phyloP scores from a whole-genome alignment of 2,329 filamentous ascomycete species.

The Cylindrodendrum hubeiense region DNA sequence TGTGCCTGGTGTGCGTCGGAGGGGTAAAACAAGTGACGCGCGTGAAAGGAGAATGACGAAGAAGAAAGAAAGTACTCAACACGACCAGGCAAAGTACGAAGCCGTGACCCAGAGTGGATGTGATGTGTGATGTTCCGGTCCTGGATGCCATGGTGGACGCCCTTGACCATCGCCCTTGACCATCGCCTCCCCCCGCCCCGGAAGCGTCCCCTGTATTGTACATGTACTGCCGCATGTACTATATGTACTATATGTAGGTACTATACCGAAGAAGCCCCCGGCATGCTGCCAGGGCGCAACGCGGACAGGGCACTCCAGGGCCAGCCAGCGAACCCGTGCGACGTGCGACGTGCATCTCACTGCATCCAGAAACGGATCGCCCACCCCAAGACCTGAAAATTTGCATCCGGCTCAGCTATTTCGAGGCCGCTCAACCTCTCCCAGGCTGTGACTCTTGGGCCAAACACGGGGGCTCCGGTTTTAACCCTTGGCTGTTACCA shows the following conservation, averaged over 20 bases:
- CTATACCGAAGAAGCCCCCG: slow-evolving; percentile 28
- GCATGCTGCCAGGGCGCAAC: slow-evolving; percentile 24
- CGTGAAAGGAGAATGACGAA: not conserved
- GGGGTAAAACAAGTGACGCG: not conserved
- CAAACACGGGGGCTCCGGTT: slow-evolving; percentile 39
- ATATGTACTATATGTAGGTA: no score
- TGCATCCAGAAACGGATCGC: slow-evolving; percentile 24
- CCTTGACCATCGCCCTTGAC: not conserved
- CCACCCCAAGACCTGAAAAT: slow-evolving; percentile 12
- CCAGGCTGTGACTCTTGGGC: slow-evolving; percentile 12
- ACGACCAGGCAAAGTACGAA: not conserved
- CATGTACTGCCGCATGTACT: slow-evolving; percentile 26
- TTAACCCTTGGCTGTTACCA: slow-evolving; percentile 43
- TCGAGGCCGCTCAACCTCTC: slow-evolving; percentile 24
- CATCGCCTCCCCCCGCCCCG: slow-evolving; percentile 10
- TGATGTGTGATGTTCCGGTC: slow-evolving; percentile 20
- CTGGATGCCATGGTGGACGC: slow-evolving; percentile 8
- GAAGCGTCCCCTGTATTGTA: slow-evolving; percentile 13
- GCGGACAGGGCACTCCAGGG: slow-evolving; percentile 11
- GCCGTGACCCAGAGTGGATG: slow-evolving; percentile 13
- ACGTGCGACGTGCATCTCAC: slow-evolving; percentile 1
- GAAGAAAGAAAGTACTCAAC: not conserved
- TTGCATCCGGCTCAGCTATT: slow-evolving; percentile 32
- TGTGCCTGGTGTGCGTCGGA: slow-evolving; percentile 1
- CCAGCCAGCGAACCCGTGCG: slow-evolving; percentile 34